phyloP scores from a whole-genome alignment of 441 rosid species.

The Corymbia calophylla region DNA sequence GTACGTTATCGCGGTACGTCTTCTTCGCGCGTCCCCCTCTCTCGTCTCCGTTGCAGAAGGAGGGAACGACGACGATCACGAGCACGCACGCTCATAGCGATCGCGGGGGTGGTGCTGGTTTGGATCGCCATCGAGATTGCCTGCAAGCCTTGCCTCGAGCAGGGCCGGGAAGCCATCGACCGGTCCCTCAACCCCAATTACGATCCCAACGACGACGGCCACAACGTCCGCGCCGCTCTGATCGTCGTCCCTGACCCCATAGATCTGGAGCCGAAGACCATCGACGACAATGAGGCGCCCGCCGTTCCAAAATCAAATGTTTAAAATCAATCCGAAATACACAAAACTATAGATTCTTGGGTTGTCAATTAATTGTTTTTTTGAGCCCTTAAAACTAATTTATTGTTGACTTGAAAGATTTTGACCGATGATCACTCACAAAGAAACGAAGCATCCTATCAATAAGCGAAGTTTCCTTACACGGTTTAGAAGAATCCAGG shows the following conservation, averaged over 20 bases:
- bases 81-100: constrained; percentile 46
- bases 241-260: background rate
- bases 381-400: background rate
- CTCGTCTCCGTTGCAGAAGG: background rate
- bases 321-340: background rate
- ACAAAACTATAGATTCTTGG: background rate
- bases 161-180: constrained; percentile 53
- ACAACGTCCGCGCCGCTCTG: constrained; percentile 22
- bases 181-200: constrained; percentile 53
- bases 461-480: background rate
- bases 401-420: background rate
- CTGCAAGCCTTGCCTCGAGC: constrained; percentile 54
- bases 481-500: background rate
- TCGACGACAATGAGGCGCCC: background rate
- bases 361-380: background rate
- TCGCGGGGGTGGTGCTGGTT: constrained; percentile 47
- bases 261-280: background rate
- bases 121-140: constrained; percentile 60
- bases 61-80: constrained; percentile 2
- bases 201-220: constrained; percentile 40
- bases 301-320: background rate
- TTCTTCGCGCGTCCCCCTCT: background rate
- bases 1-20: constrained; percentile 6
- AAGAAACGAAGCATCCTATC: background rate
- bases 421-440: background rate